Percentiles rank a stretch among this genome's conserved stretches.
Conservation (phyloP, 305 asterid species). For the Ajuga reptans region DNA sequence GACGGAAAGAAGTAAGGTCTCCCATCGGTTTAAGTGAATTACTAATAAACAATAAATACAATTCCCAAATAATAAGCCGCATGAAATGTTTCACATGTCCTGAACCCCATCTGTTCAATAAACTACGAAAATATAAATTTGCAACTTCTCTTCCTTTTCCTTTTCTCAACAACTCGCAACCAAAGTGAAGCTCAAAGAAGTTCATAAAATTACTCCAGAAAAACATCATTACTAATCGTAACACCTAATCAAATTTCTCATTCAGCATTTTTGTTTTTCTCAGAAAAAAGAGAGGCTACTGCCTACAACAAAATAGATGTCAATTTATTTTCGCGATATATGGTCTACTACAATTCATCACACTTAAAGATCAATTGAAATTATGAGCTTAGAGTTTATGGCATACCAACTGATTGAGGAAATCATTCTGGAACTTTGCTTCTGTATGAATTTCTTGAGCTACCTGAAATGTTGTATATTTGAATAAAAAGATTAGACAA, state of each 20-base stretch:
- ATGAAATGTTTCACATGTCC: no score
- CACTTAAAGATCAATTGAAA: neutral
- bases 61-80: neutral
- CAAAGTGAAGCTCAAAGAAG: no score
- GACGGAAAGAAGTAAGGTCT: no score
- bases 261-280: neutral
- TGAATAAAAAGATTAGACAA: conserved; percentile 2
- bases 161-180: no score
- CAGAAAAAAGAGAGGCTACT: neutral
- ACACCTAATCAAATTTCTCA: neutral
- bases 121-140: no score
- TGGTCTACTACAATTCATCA: neutral
- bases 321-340: neutral
- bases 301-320: neutral
- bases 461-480: conserved; percentile 41
- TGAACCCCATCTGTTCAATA: no score
- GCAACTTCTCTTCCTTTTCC: no score
- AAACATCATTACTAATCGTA: no score
- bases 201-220: no score
- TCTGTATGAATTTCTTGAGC: conserved; percentile 71
- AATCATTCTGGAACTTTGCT: conserved; percentile 77
- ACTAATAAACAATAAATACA: neutral
- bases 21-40: neutral
- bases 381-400: neutral
- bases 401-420: conserved; percentile 82